These are phyloP conservation scores for Blumeria hordei DNA, from an alignment of 2,329 filamentous ascomycete species.

Conservation along the genomic window DNA sequence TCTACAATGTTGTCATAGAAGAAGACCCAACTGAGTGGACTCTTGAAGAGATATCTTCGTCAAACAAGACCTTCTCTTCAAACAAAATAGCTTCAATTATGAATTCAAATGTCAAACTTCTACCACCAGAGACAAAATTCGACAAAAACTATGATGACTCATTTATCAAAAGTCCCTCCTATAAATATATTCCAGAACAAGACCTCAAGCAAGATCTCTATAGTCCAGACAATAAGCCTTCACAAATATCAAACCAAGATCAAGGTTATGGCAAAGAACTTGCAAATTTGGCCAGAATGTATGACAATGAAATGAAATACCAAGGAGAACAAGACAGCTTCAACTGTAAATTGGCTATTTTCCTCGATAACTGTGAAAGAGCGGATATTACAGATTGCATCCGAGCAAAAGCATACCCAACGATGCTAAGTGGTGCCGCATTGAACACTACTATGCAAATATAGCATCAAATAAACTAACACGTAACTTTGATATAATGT, in stretches of 20 bases:
- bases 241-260: background rate
- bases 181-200: background rate
- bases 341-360: background rate
- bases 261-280: slow-evolving; percentile 1
- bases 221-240: background rate
- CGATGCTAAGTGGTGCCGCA: background rate
- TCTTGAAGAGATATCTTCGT: background rate
- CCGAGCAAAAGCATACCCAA: background rate
- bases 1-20: slow-evolving; percentile 1
- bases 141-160: background rate
- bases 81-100: background rate
- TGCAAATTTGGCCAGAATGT: background rate
- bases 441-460: background rate
- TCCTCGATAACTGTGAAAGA: background rate
- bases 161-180: background rate
- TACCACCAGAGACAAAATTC: background rate
- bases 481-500: background rate
- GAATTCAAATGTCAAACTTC: background rate
- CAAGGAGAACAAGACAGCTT: background rate
- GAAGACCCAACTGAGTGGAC: background rate
- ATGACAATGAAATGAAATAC: background rate
- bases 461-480: background rate
- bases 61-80: slow-evolving; percentile 1
- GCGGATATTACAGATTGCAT: background rate
- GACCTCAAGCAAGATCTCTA: background rate